Evolutionary conservation across 2,329 filamentous ascomycete species (phyloP).

Genomic region (Talaromyces sp.): DNA sequence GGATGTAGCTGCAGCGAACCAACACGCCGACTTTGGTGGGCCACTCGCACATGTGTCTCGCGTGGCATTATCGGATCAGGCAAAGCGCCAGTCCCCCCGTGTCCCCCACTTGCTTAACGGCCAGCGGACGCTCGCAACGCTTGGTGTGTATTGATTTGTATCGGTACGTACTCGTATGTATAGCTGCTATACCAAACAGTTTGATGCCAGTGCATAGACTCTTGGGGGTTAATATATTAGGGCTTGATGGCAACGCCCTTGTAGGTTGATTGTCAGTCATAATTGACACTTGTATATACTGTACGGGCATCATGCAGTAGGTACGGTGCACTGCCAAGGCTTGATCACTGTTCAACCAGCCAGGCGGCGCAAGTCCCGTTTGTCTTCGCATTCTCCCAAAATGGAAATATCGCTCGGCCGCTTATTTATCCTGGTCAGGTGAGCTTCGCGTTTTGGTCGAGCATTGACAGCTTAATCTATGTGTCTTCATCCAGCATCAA

Average conservation of each 20-base stretch:
- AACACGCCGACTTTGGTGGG: neutral
- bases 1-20: neutral
- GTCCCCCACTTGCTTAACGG: neutral
- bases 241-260: neutral
- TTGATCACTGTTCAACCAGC: neutral
- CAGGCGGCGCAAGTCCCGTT: neutral
- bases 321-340: neutral
- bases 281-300: neutral
- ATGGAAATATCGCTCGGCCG: neutral
- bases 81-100: neutral
- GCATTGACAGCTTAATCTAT: neutral
- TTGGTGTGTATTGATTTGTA: neutral
- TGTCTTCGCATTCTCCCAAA: neutral
- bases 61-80: constrained; percentile 16
- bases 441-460: neutral
- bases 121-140: neutral
- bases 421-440: neutral
- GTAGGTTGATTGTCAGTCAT: neutral
- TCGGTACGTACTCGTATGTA: neutral
- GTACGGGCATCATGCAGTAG: neutral
- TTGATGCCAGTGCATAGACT: neutral
- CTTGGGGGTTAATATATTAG: neutral
- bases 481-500: neutral
- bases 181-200: neutral
- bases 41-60: constrained; percentile 12